Evolutionary conservation across 108 stramenopile species (phyloP), one percentile per base, ranked within the genome.

Genomic region (Cyclostephanos invisitatus): DNA sequence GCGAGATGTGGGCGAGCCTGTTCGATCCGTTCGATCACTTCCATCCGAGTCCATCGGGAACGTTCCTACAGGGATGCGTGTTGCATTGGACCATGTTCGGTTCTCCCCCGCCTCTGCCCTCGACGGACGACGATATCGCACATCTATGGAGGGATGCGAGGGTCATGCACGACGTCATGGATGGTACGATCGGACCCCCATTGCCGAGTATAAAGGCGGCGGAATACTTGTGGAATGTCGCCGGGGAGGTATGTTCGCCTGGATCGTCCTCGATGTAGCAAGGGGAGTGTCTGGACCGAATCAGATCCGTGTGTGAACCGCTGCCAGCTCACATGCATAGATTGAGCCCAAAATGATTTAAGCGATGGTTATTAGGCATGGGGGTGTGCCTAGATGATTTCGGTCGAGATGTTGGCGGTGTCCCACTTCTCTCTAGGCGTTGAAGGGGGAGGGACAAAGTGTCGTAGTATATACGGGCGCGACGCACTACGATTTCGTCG

Each of bases 41-140:
- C 67, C 91, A 91, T 72, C 88, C 88, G 38, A 86, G 85, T 66
- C 88, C 85, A 37, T 82, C 84, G 42, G 91, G 91, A 20, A 86
- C 91, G 4, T 84, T 83, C 55, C 64, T 91, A 46, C 82, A 89
- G 65, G 88, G 88, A 5, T 88, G 84, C 64, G 79, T 91, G 3
- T 67, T 91, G 53, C 77, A 82, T 69, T 83, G 71, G 46, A 81
- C 86, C 2, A 78, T 91, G 51, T 78, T 83, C 64, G 62, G 61
- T 15, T 63, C 29, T 32, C 58, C 73, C 36, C 69, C 77, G 47
- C 60, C 65, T 44, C 40, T 60, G 29, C 78, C 83, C 36, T 9
- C 18, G 22, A 75, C 69, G 24, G 44, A 64, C 2, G 72, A 71
- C 36, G 83, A 67, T 0, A 58, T 69, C 68, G 77, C 60, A 29